These are phyloP conservation scores for Gonium pectorale DNA, from an alignment of 139 green algal genomes.

Conservation along the genomic window DNA sequence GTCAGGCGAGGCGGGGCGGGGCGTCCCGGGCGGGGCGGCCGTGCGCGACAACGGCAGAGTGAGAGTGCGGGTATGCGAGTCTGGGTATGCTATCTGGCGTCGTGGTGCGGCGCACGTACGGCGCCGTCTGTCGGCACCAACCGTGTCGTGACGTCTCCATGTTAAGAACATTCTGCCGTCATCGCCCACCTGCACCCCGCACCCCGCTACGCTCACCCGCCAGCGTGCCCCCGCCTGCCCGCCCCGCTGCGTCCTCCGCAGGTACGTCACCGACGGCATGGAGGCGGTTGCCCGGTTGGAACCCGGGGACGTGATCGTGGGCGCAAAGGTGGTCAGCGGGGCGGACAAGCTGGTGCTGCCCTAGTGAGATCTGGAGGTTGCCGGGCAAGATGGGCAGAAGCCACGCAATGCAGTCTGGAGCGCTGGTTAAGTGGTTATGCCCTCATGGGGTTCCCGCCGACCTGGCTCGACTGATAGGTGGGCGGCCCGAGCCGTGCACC, in stretches of 20 bases:
- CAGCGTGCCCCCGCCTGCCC: too few species aligned
- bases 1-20: too few species aligned
- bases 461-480: too few species aligned
- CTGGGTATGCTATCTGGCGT: neutral
- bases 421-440: too few species aligned
- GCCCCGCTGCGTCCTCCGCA: constrained; percentile 24
- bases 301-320: constrained; percentile 73
- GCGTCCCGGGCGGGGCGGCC: too few species aligned
- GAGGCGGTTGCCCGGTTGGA: constrained; percentile 65
- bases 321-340: constrained; percentile 64
- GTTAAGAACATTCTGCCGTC: neutral
- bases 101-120: neutral
- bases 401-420: too few species aligned
- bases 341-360: constrained; percentile 71
- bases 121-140: neutral
- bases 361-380: too few species aligned
- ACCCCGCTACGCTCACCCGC: neutral
- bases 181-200: neutral
- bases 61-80: neutral
- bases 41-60: neutral
- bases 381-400: neutral
- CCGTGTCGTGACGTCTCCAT: neutral
- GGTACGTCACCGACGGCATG: constrained; percentile 79
- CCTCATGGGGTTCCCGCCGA: too few species aligned
- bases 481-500: too few species aligned